A percentile compares a stretch with the other conserved stretches of the same genome.
Conservation (phyloP, 371 early-diverging fungal species). For the Thermomucor indicae-seudaticae region DNA sequence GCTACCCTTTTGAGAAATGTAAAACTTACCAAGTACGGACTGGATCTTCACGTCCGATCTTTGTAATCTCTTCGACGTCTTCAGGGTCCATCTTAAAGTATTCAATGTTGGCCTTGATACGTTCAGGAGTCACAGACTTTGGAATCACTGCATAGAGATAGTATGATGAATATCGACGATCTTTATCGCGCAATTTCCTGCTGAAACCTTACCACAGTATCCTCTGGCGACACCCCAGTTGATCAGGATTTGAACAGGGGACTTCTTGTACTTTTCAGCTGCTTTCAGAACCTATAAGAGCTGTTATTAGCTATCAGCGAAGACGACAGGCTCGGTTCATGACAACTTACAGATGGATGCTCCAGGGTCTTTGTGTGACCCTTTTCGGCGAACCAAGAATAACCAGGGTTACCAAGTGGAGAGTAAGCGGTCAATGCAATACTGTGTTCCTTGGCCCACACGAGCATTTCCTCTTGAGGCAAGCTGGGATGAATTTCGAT, state of each 20-base stretch:
- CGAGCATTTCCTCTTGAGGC: constrained; percentile 39
- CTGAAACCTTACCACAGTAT: constrained; percentile 27
- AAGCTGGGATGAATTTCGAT: constrained; percentile 59
- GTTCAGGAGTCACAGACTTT: constrained; percentile 47
- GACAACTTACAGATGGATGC: constrained; percentile 15
- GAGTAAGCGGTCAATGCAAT: constrained; percentile 44
- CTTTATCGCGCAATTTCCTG: not conserved
- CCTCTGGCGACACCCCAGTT: constrained; percentile 75
- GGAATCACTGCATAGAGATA: constrained; percentile 39
- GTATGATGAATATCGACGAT: not conserved
- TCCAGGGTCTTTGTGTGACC: constrained; percentile 11
- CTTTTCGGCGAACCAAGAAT: constrained; percentile 1
- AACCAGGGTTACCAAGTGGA: constrained; percentile 40
- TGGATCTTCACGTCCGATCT: constrained; percentile 21
- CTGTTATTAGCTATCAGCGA: not conserved
- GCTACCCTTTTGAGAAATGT: too few species aligned
- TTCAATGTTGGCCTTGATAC: constrained; percentile 43
- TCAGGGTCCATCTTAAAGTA: constrained; percentile 27
- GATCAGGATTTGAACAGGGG: constrained; percentile 70
- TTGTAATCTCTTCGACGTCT: constrained; percentile 29
- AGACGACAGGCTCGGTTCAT: not conserved
- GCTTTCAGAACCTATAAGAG: constrained; percentile 32
- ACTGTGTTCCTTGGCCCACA: constrained; percentile 31
- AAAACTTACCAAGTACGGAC: constrained; percentile 17
- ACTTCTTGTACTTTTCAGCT: constrained; percentile 65